Evolutionary conservation across 305 asterid species (phyloP), one percentile per base, ranked within the genome.

Genomic region (Striga hermonthica): DNA sequence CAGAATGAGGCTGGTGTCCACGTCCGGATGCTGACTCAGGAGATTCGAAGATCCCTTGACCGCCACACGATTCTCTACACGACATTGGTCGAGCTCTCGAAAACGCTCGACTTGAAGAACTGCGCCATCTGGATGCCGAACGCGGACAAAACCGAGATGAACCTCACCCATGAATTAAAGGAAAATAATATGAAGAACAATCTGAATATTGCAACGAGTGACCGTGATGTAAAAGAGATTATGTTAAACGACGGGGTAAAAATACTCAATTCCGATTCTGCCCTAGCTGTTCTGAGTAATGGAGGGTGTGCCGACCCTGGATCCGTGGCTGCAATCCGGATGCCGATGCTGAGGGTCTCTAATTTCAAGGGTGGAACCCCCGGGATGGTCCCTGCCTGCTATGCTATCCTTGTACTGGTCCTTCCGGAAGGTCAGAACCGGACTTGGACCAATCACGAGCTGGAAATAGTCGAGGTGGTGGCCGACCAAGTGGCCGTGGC

Each of bases 401-500:
- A 94, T 40, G 95, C 97, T 0, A 85, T 94, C 67, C 91, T 94
- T 16, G 98, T 94, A 36, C 78, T 94, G 71, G 97, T 94, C 67
- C 95, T 94, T 63, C 96, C 98, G 3, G 76, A 80, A 7, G 91
- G 80, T 40, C 79, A 75, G 9, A 81, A 82, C 39, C 64, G 96
- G 64, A 68, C 83, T 7, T 94, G 99, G 99, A 72, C 85, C 64
- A 35, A 68, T 14, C 83, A 86, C 59, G 99, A 94, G 60, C 86
- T 94, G 39, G 96, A 91, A 74, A 91, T 94, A 58, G 94, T 94
- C 10, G 79, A 89, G 63, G 96, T 84, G 5, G 98, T 94, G 54
- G 97, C 98, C 28, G 95, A 91, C 74, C 99, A 94, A 82, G 99
- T 94, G 40, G 95, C 99, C 0, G 98, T 94, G 47, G 99, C 99